phyloP scores from a whole-genome alignment of 768 basidiomycete species.

The Dentipellis fragilis region DNA sequence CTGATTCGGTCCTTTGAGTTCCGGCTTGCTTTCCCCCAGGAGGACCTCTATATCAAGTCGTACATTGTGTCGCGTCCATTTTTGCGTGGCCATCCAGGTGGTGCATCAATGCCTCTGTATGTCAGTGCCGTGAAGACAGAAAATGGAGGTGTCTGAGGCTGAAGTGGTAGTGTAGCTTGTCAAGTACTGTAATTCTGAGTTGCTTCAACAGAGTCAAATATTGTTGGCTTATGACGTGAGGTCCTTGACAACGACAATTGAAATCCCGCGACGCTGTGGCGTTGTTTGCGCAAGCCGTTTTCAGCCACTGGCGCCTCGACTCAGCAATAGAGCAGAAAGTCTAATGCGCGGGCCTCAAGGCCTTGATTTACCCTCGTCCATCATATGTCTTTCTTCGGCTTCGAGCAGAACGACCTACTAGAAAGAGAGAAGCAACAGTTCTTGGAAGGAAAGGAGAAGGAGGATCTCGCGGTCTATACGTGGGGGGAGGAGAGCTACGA shows the following conservation, averaged over 20 bases:
- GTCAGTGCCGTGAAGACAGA: too few relatives aligned
- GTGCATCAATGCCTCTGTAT: too few relatives aligned
- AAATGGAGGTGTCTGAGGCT: too few relatives aligned
- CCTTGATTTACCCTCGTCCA: neutral
- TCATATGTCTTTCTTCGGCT: slow-evolving; percentile 75
- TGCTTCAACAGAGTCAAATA: neutral
- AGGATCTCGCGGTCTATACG: slow-evolving; percentile 83
- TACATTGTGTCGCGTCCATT: slow-evolving; percentile 10
- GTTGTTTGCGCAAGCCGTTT: slow-evolving; percentile 6
- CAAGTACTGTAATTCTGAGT: too few relatives aligned
- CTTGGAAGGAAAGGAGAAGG: slow-evolving; percentile 42
- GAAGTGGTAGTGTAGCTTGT: too few relatives aligned
- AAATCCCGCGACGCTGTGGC: neutral
- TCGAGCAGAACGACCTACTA: slow-evolving; percentile 43
- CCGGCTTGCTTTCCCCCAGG: slow-evolving; percentile 8
- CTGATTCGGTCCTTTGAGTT: slow-evolving; percentile 17
- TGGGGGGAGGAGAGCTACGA: slow-evolving; percentile 91
- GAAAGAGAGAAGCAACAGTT: slow-evolving; percentile 56
- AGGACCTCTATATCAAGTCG: slow-evolving; percentile 6
- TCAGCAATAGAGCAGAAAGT: neutral
- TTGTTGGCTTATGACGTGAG: neutral
- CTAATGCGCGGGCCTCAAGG: neutral
- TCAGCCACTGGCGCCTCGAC: neutral
- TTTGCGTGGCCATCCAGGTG: too few relatives aligned
- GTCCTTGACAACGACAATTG: neutral